Evolutionary conservation across 2,329 filamentous ascomycete species (phyloP), one percentile per base, ranked within the genome.

Genomic region (Scortechinia acanthostroma): DNA sequence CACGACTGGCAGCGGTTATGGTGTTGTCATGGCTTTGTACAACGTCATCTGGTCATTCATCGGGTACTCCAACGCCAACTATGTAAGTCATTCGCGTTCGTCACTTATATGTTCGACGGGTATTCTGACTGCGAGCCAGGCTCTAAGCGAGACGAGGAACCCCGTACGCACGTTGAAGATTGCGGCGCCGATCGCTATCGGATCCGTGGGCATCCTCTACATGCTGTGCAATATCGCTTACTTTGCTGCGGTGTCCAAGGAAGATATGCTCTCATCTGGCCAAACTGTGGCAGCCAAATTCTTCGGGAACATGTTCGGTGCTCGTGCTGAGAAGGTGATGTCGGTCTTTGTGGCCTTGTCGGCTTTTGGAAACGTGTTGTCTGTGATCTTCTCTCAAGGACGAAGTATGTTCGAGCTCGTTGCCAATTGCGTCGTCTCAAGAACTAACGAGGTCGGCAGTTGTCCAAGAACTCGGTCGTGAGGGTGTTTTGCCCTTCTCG

Each of bases 11-110:
- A 81, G 74, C 51, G 73, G 78, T 1, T 86, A 86, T 50, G 79
- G 78, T 42, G 70, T 84, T 23, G 80, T 84, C n/a, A 85, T 77
- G 1, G 80, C 83, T 0, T 63, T 87, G 0, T 86, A 84, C 68
- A 86, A 85, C 52, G 80, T 86, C 49, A 81, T 86, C 53, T 86
- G 81, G 74, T 80, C 74, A 48, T 87, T 80, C 53, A 74, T 83
- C 51, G 82, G 82, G 20, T 83, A 82, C 67, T 76, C 70, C 63
- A 85, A 84, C 58, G 80, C 79, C 57, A 84, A 84, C 63, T 83
- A 85, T 54, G 77, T 40, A 58, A 15, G 53, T 61, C 60, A 57
- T 53, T n/a, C n/a, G 58, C 55, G 19, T 60, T 60, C 44, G 57
- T 57, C 1, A 57, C 56, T 4, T 61, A 61, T 46, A 58, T 60